phyloP scores from a whole-genome alignment of 345 rosid species.

The Durio zibethinus region DNA sequence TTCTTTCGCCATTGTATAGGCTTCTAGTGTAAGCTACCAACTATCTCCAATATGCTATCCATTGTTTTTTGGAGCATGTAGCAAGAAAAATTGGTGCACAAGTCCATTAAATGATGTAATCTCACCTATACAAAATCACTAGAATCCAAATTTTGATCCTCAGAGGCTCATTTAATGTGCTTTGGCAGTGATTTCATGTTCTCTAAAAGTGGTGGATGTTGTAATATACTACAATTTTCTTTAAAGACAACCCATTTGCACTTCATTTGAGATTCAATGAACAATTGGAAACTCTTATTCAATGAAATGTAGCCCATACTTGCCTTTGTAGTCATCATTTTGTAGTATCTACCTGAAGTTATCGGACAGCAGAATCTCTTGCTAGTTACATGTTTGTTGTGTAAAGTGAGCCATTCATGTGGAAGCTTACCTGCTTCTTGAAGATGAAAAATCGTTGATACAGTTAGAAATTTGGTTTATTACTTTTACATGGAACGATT shows the following conservation, averaged over 20 bases:
- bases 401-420: neutral
- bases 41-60: neutral
- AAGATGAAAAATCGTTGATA: neutral
- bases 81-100: neutral
- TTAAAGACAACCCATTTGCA: neutral
- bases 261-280: neutral
- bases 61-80: neutral
- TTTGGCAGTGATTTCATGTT: neutral
- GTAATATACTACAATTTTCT: neutral
- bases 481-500: too few relatives aligned
- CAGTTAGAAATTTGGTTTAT: too few relatives aligned
- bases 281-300: neutral
- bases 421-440: neutral
- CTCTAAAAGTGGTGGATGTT: neutral
- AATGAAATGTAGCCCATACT: neutral
- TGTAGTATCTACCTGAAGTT: neutral
- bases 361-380: neutral
- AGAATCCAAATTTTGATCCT: neutral
- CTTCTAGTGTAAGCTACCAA: neutral
- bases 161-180: conserved; percentile 43
- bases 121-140: neutral
- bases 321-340: neutral
- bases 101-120: neutral
- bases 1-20: neutral
- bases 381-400: neutral